phyloP scores from a whole-genome alignment of 331 rosid species.

The Spiraea crenata region DNA sequence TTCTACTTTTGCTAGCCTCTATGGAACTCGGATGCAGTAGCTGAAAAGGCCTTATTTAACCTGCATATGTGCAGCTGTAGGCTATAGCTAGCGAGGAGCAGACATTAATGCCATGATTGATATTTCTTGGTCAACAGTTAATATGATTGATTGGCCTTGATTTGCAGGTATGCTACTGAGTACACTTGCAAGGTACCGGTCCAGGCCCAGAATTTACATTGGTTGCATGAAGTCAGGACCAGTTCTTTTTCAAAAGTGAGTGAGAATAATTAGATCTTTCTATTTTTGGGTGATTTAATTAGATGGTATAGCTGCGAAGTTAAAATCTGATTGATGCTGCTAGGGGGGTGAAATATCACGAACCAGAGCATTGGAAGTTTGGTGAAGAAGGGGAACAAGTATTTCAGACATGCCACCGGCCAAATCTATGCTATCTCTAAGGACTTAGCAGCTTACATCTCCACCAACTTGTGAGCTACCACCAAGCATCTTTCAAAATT shows the following conservation, averaged over 20 bases:
- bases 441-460: conserved; percentile 80
- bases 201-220: conserved; percentile 74
- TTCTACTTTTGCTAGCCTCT: too few species aligned
- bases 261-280: too few species aligned
- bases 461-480: conserved; percentile 55
- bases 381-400: conserved; percentile 96
- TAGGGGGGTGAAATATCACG: conserved; percentile 82
- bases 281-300: too few species aligned
- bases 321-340: not conserved
- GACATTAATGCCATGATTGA: too few species aligned
- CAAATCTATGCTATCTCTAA: conserved; percentile 90
- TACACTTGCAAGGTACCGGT: conserved; percentile 57
- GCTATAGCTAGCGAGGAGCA: too few species aligned
- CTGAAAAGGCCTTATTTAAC: too few species aligned
- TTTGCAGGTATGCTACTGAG: conserved; percentile 46
- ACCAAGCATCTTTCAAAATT: not conserved
- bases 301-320: too few species aligned
- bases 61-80: too few species aligned
- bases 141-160: too few species aligned
- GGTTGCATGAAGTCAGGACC: conserved; percentile 99
- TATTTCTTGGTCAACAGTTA: too few species aligned
- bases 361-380: conserved; percentile 90
- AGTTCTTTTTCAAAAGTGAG: conserved; percentile 76
- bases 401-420: conserved; percentile 96
- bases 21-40: too few species aligned